These are phyloP conservation scores for Daldinia decipiens DNA, from an alignment of 495 filamentous ascomycete genomes.

Conservation along the genomic window DNA sequence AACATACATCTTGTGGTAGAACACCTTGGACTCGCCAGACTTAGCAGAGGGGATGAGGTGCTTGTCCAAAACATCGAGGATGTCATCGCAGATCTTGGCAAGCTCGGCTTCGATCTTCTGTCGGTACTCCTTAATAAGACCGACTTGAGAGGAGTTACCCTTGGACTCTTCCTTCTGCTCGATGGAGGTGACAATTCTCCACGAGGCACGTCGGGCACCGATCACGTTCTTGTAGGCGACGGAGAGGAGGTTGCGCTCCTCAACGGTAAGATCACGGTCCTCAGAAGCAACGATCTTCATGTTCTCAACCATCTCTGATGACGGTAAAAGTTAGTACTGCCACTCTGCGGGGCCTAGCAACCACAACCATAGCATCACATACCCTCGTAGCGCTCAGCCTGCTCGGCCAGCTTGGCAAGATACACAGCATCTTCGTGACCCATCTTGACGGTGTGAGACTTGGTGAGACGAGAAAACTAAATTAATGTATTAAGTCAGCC, in stretches of 20 bases:
- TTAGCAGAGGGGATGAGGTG: slow-evolving; percentile 96
- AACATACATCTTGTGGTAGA: slow-evolving; percentile 99
- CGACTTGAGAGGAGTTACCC: slow-evolving; percentile 93
- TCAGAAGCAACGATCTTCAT: slow-evolving; percentile 99
- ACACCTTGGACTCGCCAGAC: slow-evolving; percentile 98
- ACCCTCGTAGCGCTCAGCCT: slow-evolving; percentile 99
- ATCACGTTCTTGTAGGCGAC: slow-evolving; percentile 99
- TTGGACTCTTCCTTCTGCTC: slow-evolving; percentile 99
- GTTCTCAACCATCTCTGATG: slow-evolving; percentile 99
- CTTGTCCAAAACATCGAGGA: slow-evolving; percentile 94
- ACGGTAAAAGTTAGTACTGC: slow-evolving; percentile 39
- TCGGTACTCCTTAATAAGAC: slow-evolving; percentile 98
- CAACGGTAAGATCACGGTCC: slow-evolving; percentile 96
- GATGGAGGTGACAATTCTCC: slow-evolving; percentile 99
- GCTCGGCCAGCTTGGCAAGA: slow-evolving; percentile 99
- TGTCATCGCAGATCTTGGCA: slow-evolving; percentile 99
- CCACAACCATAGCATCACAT: slow-evolving; percentile 53
- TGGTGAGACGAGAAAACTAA: slow-evolving; percentile 30
- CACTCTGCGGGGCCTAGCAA: slow-evolving; percentile 13
- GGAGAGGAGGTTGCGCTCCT: slow-evolving; percentile 98
- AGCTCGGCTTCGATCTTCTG: slow-evolving; percentile 99
- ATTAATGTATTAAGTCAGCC: slow-evolving; percentile 20
- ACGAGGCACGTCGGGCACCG: slow-evolving; percentile 97
- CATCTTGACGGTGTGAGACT: slow-evolving; percentile 72
- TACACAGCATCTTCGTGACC: slow-evolving; percentile 99